Percentiles rank a stretch among this genome's conserved stretches.
These are phyloP conservation scores for Cucurbitaria berberidis DNA, from an alignment of 2,329 filamentous ascomycete species.

Conservation along the genomic window DNA sequence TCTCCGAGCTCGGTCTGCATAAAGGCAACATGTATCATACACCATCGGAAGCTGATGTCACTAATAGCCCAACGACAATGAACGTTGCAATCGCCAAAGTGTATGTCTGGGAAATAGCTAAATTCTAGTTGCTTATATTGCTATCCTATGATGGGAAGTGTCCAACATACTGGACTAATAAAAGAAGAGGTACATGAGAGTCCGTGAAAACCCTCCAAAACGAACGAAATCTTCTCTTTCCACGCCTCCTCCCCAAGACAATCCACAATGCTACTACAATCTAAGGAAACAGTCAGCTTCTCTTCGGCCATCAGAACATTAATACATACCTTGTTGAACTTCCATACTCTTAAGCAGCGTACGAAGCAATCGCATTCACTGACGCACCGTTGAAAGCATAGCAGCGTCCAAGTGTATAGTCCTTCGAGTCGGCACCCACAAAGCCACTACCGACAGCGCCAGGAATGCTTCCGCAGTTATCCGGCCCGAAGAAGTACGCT, in stretches of 20 bases:
- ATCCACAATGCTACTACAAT: neutral
- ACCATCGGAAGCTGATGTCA: too few species aligned
- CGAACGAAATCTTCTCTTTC: too few species aligned
- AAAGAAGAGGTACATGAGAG: too few species aligned
- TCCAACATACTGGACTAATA: too few species aligned
- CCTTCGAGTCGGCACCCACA: constrained; percentile 1
- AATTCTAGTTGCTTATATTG: too few species aligned
- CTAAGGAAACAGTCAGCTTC: neutral
- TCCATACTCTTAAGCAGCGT: neutral
- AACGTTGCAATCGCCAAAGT: too few species aligned
- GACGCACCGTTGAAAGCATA: constrained; percentile 1
- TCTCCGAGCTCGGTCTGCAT: too few species aligned
- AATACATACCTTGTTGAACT: neutral
- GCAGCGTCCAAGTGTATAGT: neutral
- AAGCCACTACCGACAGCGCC: constrained; percentile 1
- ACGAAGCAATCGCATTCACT: constrained; percentile 13
- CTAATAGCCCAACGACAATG: too few species aligned
- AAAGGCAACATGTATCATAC: too few species aligned
- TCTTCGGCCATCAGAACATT: neutral
- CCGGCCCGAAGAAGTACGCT: constrained; percentile 8
- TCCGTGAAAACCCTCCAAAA: too few species aligned
- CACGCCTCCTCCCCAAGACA: neutral
- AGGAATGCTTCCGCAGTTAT: constrained; percentile 10
- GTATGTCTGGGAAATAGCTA: too few species aligned
- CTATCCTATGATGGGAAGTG: too few species aligned